Evolutionary conservation across 495 filamentous ascomycete species (phyloP).

Genomic region (Durotheca rogersii): DNA sequence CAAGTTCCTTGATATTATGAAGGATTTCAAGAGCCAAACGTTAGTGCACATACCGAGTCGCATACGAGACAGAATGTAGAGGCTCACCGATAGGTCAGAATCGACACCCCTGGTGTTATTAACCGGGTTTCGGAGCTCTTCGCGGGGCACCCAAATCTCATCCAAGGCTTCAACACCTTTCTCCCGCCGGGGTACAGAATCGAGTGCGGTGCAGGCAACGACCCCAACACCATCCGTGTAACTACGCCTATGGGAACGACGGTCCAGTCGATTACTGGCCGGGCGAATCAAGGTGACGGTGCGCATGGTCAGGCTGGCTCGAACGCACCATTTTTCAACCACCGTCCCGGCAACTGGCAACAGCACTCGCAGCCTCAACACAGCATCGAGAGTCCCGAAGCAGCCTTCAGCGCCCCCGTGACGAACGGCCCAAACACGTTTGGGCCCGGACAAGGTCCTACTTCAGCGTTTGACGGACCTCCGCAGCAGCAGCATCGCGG

Average conservation of each 20-base stretch:
- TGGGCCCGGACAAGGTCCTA: constrained; percentile 45
- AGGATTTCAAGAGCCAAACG: constrained; percentile 99
- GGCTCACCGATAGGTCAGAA: constrained; percentile 54
- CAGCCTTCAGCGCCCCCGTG: constrained; percentile 52
- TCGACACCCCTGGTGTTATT: constrained; percentile 97
- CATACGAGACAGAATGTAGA: not conserved
- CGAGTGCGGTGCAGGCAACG: constrained; percentile 87
- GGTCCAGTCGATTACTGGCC: constrained; percentile 55
- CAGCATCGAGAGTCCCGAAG: constrained; percentile 56
- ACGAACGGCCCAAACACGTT: constrained; percentile 48
- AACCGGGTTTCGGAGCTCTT: constrained; percentile 96
- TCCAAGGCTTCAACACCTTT: constrained; percentile 99
- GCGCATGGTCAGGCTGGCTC: constrained; percentile 39
- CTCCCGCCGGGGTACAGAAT: constrained; percentile 96
- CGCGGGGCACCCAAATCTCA: constrained; percentile 91
- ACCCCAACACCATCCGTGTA: constrained; percentile 92
- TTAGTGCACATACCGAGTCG: constrained; percentile 47
- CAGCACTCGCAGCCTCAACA: constrained; percentile 58
- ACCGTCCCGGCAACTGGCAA: constrained; percentile 48
- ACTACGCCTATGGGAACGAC: constrained; percentile 88
- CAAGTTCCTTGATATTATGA: constrained; percentile 98
- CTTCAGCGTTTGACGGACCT: constrained; percentile 49
- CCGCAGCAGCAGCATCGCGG: constrained; percentile 75
- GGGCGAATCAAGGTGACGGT: constrained; percentile 44
- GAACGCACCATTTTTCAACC: constrained; percentile 38